Evolutionary conservation across 495 filamentous ascomycete genomes (phyloP), one percentile per base, ranked within the genome.

Genomic region (Umbilicaria muhlenbergii): DNA sequence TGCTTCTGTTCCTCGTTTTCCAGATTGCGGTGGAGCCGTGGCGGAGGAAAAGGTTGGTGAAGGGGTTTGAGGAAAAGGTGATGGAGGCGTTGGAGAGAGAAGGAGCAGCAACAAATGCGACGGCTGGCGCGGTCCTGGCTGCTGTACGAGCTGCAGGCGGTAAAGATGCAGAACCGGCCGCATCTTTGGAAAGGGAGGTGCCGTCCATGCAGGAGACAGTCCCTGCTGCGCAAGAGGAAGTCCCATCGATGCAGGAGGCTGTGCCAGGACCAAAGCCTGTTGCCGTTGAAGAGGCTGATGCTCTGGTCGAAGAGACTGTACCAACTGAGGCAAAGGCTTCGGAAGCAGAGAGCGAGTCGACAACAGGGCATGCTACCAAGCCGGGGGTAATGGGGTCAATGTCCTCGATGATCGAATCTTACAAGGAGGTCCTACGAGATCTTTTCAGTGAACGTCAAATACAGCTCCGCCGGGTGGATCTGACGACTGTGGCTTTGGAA

Each of bases 11-110:
- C 58, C 59, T 98, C 36, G 71, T 87, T 37, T 78, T 93, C 54
- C 84, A 96, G 63, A 78, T 93, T 52, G 78, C 83, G n/a, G 77
- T 95, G 38, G 91, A 98, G 67, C 91, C 91, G 7, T 95, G 88
- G 86, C 77, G 86, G 46, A 68, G 91, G 49, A 70, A 66, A 50
- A 61, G 86, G 49, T 68, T 98, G 44, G 81, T 94, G 28, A 72
- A 71, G 46, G 85, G 82, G 12, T 81, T 81, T 51, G 77, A 81
- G 51, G 76, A 78, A 45, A 81, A 86, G 59, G 83, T 98, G 37
- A 77, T 76, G 43, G 78, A 80, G 53, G 81, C 86, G 1, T 65
- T 96, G 35, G 86, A 92, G 34, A 78, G 80, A 51, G 84, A 86
- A 52, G 74, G 75, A 50, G 49, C 52, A 6, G 13, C 45, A 24